Percentiles rank a stretch among this genome's conserved stretches.
Evolutionary conservation across 805 yeast genomes (phyloP).

Genomic region (Wickerhamiella parazyma): DNA sequence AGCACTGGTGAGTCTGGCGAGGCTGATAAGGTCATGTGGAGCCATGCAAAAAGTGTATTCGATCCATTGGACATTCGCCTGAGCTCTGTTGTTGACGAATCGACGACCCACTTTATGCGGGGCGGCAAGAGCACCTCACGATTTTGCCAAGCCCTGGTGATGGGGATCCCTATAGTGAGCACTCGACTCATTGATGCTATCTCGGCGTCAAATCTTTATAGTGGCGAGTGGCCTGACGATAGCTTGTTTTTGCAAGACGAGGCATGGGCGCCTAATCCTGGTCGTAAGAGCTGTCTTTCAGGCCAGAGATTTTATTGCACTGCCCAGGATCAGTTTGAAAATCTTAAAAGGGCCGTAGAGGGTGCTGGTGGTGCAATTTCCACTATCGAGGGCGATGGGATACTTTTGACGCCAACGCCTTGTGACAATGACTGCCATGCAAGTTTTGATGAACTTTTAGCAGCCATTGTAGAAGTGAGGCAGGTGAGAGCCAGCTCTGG

Average conservation of each 20-base stretch:
- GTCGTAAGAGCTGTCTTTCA: constrained; percentile 20
- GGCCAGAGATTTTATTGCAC: constrained; percentile 21
- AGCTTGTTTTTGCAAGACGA: constrained; percentile 19
- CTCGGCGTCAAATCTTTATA: constrained; percentile 9
- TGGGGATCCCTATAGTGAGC: constrained; percentile 24
- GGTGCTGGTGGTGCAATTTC: constrained; percentile 20
- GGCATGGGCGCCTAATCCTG: constrained; percentile 17
- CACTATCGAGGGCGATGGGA: background rate
- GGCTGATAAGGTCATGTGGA: constrained; percentile 13
- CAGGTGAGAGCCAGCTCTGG: background rate
- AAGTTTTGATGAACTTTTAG: background rate
- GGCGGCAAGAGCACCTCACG: constrained; percentile 21
- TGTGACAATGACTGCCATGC: background rate
- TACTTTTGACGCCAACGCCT: no score
- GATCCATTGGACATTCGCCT: constrained; percentile 23
- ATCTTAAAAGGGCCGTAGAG: constrained; percentile 19
- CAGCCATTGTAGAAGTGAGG: background rate
- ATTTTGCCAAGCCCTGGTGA: constrained; percentile 25
- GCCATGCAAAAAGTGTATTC: constrained; percentile 13
- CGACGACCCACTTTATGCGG: constrained; percentile 23
- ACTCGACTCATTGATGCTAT: constrained; percentile 19
- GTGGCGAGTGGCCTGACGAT: constrained; percentile 21
- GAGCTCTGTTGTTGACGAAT: constrained; percentile 13
- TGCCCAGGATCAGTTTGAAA: constrained; percentile 17
- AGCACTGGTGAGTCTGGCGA: constrained; percentile 16